Evolutionary conservation across 1,284 basidiomycete species (phyloP).

Genomic region (Ustilago tritici): DNA sequence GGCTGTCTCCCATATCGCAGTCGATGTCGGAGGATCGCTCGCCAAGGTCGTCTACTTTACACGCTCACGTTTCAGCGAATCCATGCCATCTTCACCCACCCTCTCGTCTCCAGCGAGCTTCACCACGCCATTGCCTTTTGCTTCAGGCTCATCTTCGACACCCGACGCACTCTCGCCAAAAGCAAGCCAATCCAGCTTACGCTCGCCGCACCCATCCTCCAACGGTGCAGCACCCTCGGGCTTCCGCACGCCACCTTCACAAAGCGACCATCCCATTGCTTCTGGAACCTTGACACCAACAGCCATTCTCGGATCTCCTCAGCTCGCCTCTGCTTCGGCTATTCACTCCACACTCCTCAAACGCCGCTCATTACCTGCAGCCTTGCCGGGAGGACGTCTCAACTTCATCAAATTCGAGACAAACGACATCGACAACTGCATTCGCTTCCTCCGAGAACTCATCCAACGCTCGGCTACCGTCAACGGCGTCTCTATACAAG

Average conservation of each 20-base stretch:
- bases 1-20: constrained; percentile 67
- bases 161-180: constrained; percentile 36
- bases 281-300: constrained; percentile 62
- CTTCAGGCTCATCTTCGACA: constrained; percentile 20
- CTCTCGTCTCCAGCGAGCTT: constrained; percentile 14
- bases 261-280: constrained; percentile 41
- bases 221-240: constrained; percentile 21
- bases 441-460: constrained; percentile 87
- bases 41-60: constrained; percentile 99
- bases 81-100: constrained; percentile 26
- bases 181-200: constrained; percentile 34
- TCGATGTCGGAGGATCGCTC: constrained; percentile 85
- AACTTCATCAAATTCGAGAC: constrained; percentile 99
- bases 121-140: constrained; percentile 12
- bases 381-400: constrained; percentile 84
- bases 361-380: constrained; percentile 61
- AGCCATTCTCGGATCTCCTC: constrained; percentile 47
- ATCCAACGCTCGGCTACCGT: constrained; percentile 86
- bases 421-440: constrained; percentile 82
- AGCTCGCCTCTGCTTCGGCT: constrained; percentile 42
- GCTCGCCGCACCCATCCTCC: constrained; percentile 44
- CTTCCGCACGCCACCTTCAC: constrained; percentile 50
- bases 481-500: constrained; percentile 88
- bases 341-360: constrained; percentile 60
- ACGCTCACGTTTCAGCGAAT: constrained; percentile 64